phyloP scores from a whole-genome alignment of 2,329 filamentous ascomycete species.

The Madurella fahalii region DNA sequence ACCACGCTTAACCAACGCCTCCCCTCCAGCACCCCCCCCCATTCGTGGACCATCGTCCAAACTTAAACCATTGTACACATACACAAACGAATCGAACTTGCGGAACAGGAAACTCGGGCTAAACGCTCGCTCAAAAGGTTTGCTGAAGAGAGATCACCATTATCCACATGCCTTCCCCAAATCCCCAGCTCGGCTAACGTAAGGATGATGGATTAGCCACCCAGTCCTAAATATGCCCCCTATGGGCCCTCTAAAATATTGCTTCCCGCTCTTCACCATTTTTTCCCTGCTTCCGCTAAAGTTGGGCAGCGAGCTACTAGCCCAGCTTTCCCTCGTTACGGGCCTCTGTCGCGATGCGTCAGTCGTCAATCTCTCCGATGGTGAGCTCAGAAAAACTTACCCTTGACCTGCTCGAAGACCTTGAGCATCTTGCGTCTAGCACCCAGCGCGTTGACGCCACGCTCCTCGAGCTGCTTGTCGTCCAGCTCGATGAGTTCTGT shows the following conservation, averaged over 20 bases:
- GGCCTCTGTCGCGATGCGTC: conserved; percentile 49
- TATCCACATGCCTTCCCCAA: neutral
- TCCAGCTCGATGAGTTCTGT: conserved; percentile 86
- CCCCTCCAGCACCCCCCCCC: no score
- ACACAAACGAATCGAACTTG: neutral
- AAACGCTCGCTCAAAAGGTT: neutral
- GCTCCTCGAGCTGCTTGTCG: conserved; percentile 86
- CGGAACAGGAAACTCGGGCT: neutral
- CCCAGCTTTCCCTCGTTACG: conserved; percentile 68
- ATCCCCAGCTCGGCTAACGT: neutral
- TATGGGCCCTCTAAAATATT: neutral
- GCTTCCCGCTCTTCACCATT: neutral
- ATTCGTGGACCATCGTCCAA: no score
- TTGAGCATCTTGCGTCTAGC: conserved; percentile 97
- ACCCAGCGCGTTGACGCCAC: conserved; percentile 90
- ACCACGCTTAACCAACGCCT: no score
- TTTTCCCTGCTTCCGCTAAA: neutral
- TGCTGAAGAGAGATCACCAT: neutral
- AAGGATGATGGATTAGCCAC: conserved; percentile 5
- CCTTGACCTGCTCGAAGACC: conserved; percentile 95
- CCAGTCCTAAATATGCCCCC: neutral
- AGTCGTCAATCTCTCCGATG: neutral
- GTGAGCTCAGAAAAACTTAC: conserved; percentile 36
- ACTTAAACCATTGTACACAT: neutral
- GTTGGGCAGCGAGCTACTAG: conserved; percentile 29